phyloP scores from a whole-genome alignment of 768 basidiomycete species.

The Phylloporus arenicola region DNA sequence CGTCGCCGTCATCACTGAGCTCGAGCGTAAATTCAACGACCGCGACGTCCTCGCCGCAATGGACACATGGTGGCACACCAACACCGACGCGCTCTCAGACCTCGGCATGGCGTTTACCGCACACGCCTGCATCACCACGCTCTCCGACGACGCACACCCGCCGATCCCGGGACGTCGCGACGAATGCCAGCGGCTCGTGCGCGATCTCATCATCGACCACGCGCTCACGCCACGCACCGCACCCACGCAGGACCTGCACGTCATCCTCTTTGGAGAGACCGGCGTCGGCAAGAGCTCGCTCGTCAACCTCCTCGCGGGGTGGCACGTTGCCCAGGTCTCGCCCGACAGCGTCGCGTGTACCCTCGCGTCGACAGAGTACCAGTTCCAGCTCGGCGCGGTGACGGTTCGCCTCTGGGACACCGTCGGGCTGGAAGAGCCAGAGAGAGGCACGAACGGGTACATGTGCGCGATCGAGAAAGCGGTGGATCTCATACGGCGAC shows the following conservation, averaged over 20 bases:
- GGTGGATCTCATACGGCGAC: constrained; percentile 25
- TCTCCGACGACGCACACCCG: constrained; percentile 17
- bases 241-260: constrained; percentile 20
- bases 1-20: constrained; percentile 16
- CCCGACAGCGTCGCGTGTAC: constrained; percentile 29
- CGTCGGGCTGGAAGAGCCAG: constrained; percentile 27
- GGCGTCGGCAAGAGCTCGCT: constrained; percentile 33
- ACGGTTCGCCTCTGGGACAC: constrained; percentile 30
- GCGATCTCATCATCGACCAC: constrained; percentile 20
- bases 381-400: constrained; percentile 20
- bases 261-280: constrained; percentile 39
- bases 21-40: constrained; percentile 11
- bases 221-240: constrained; percentile 18
- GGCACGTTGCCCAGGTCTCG: constrained; percentile 21
- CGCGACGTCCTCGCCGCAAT: constrained; percentile 12
- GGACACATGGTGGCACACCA: constrained; percentile 21
- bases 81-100: constrained; percentile 7
- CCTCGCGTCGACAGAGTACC: constrained; percentile 23
- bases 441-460: constrained; percentile 14
- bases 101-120: constrained; percentile 10
- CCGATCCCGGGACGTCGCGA: constrained; percentile 15
- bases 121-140: constrained; percentile 23
- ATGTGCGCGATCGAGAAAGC: constrained; percentile 26
- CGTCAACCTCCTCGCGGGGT: constrained; percentile 36
- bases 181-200: constrained; percentile 20